phyloP scores from a whole-genome alignment of 768 basidiomycete genomes.

The Russula vinacea region DNA sequence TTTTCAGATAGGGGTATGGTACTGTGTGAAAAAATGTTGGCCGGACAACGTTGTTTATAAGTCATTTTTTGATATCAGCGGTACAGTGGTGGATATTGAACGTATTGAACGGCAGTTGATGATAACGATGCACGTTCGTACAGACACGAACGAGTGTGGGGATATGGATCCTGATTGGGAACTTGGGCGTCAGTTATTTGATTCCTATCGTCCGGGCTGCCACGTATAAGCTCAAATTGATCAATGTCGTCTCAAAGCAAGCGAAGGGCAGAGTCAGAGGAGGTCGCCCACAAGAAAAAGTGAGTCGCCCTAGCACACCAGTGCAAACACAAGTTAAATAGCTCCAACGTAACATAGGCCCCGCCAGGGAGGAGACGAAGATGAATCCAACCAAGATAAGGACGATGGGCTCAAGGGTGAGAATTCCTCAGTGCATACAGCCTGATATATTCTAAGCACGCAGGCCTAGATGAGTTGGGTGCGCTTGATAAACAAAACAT shows the following conservation, averaged over 20 bases:
- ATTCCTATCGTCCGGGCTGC: neutral
- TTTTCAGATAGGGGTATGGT: neutral
- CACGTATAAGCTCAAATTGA: constrained; percentile 7
- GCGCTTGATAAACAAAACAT: constrained; percentile 31
- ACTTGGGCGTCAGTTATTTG: constrained; percentile 13
- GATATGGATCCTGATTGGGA: constrained; percentile 16
- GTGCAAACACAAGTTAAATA: constrained; percentile 31
- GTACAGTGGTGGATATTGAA: neutral
- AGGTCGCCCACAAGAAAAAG: constrained; percentile 34
- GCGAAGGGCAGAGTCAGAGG: constrained; percentile 25
- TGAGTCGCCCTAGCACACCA: constrained; percentile 29
- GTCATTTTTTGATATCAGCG: neutral
- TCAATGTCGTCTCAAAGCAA: constrained; percentile 20
- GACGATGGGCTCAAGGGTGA: constrained; percentile 31
- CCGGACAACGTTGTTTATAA: neutral
- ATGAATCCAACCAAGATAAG: constrained; percentile 32
- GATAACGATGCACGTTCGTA: neutral
- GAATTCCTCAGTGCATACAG: neutral
- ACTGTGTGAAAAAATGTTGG: neutral
- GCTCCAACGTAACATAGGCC: neutral
- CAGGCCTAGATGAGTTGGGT: constrained; percentile 32
- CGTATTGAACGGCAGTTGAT: neutral
- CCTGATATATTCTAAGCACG: neutral
- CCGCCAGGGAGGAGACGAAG: constrained; percentile 34
- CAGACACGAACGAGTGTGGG: constrained; percentile 14